These are phyloP conservation scores for Spiraea crenata DNA, from an alignment of 331 rosid species.

Conservation along the genomic window DNA sequence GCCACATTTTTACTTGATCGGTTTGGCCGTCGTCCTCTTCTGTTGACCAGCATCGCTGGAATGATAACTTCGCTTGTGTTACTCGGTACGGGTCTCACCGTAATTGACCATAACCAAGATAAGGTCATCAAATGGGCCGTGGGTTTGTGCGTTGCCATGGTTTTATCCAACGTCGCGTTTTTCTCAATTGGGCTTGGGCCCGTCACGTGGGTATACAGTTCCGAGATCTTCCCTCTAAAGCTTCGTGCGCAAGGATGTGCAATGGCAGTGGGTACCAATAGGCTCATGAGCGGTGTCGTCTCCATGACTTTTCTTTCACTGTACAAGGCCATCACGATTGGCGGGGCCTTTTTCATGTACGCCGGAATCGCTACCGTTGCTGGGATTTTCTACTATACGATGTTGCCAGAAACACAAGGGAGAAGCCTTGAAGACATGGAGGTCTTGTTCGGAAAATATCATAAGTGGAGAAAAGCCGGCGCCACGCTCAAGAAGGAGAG, in stretches of 20 bases:
- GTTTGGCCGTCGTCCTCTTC: slow-evolving; percentile 60
- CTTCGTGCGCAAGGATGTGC: slow-evolving; percentile 67
- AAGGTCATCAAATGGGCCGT: slow-evolving; percentile 54
- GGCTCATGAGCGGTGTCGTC: slow-evolving; percentile 50
- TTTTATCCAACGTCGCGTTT: slow-evolving; percentile 42
- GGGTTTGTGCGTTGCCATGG: slow-evolving; percentile 39
- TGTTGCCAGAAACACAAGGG: slow-evolving; percentile 68
- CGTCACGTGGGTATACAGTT: slow-evolving; percentile 65
- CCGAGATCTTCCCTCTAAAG: slow-evolving; percentile 70
- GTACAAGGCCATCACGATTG: slow-evolving; percentile 34
- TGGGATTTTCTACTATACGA: slow-evolving; percentile 48
- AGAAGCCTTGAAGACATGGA: slow-evolving; percentile 66
- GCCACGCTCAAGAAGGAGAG: neutral
- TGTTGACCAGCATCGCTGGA: slow-evolving; percentile 50
- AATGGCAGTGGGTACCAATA: slow-evolving; percentile 44
- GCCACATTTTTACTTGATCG: slow-evolving; percentile 58
- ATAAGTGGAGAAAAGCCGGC: neutral
- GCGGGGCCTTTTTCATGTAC: slow-evolving; percentile 69
- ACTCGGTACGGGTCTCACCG: slow-evolving; percentile 43
- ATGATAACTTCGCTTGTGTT: slow-evolving; percentile 44
- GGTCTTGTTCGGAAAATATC: slow-evolving; percentile 55
- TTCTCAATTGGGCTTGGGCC: slow-evolving; percentile 87
- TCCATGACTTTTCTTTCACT: slow-evolving; percentile 66
- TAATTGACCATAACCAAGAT: slow-evolving; percentile 25
- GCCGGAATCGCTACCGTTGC: slow-evolving; percentile 30